Percentiles rank a stretch among this genome's conserved stretches.
phyloP scores from a whole-genome alignment of 352 stramenopile genomes.

The Globisporangium spiculum region DNA sequence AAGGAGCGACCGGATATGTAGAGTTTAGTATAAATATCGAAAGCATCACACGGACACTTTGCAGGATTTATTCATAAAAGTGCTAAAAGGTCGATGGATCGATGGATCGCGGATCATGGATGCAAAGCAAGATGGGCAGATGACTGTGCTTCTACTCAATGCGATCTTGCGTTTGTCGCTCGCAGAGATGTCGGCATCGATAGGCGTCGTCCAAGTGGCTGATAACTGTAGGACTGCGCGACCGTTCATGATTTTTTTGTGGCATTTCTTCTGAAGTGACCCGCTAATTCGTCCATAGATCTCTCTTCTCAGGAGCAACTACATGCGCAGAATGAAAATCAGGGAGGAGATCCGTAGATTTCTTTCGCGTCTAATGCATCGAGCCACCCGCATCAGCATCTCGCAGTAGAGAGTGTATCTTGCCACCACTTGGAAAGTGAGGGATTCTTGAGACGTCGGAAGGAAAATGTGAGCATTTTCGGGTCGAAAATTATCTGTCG shows the following conservation, averaged over 20 bases:
- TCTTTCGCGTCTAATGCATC: constrained; percentile 2
- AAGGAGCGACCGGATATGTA: neutral
- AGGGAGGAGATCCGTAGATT: neutral
- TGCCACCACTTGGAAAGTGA: neutral
- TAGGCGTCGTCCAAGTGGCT: neutral
- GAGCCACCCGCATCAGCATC: neutral
- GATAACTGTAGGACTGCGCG: neutral
- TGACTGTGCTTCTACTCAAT: neutral
- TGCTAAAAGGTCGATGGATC: neutral
- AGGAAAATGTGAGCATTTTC: neutral
- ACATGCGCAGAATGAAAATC: neutral
- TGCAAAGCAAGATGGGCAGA: neutral
- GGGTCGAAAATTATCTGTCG: neutral
- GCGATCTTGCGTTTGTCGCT: neutral
- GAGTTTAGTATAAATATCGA: neutral
- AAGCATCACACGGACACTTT: neutral
- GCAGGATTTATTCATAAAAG: neutral
- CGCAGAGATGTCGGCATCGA: neutral
- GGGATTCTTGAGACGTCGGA: neutral
- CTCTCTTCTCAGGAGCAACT: neutral
- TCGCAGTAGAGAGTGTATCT: neutral
- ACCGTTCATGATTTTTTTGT: neutral
- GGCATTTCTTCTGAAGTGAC: constrained; percentile 7
- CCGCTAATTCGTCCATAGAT: neutral
- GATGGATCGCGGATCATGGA: neutral